A percentile compares a stretch with the other conserved stretches of the same genome.
phyloP scores from a whole-genome alignment of 331 rosid species.

The Pyracantha coccinea region DNA sequence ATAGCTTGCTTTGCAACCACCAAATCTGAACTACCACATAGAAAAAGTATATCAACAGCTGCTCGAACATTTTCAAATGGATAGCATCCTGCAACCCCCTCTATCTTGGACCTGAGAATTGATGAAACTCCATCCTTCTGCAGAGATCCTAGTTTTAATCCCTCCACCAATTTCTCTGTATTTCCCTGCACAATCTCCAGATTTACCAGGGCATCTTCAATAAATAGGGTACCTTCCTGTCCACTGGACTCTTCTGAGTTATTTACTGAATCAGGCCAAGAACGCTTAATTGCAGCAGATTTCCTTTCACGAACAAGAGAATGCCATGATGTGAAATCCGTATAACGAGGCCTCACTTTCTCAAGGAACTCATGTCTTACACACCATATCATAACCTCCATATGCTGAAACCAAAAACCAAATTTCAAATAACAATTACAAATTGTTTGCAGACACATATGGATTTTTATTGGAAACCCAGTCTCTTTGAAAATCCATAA shows the following conservation, averaged over 20 bases:
- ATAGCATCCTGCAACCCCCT: slow-evolving; percentile 54
- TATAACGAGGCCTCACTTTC: slow-evolving; percentile 42
- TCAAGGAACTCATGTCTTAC: slow-evolving; percentile 67
- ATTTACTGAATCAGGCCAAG: slow-evolving; percentile 87
- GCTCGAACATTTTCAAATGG: slow-evolving; percentile 78
- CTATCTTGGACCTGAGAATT: slow-evolving; percentile 46
- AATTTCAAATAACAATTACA: background rate
- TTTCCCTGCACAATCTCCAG: slow-evolving; percentile 60
- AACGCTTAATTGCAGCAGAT: slow-evolving; percentile 68
- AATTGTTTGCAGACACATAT: background rate
- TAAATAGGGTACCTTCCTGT: slow-evolving; percentile 67
- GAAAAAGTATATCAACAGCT: slow-evolving; percentile 83
- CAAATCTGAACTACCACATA: slow-evolving; percentile 74
- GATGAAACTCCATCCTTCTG: slow-evolving; percentile 43
- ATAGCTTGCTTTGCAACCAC: slow-evolving; percentile 94
- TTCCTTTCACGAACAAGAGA: slow-evolving; percentile 57
- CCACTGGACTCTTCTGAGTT: slow-evolving; percentile 52
- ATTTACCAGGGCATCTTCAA: slow-evolving; percentile 84
- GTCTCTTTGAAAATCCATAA: background rate
- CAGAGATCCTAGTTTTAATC: slow-evolving; percentile 48
- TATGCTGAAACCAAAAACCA: slow-evolving; percentile 53
- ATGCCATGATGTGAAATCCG: slow-evolving; percentile 55
- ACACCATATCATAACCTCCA: slow-evolving; percentile 92
- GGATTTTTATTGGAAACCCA: background rate
- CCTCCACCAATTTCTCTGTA: slow-evolving; percentile 39